A percentile compares a stretch with the other conserved stretches of the same genome.
These are phyloP conservation scores for Teratosphaeria pseudoeucalypti DNA, from an alignment of 2,329 filamentous ascomycete genomes.

Conservation along the genomic window DNA sequence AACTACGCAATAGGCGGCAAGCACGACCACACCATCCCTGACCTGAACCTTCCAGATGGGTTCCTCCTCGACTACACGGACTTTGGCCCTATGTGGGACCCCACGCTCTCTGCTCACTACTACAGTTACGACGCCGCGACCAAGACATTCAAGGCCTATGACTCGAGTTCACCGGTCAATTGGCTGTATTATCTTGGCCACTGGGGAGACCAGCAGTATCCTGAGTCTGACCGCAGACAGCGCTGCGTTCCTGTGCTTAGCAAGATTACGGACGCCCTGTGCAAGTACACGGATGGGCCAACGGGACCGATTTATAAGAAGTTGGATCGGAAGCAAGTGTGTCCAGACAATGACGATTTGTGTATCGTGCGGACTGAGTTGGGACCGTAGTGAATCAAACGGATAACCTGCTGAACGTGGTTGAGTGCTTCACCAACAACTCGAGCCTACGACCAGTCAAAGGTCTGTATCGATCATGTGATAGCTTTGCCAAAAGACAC, in stretches of 20 bases:
- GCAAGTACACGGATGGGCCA: conserved; percentile 47
- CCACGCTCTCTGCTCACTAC: conserved; percentile 43
- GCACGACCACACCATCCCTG: conserved; percentile 55
- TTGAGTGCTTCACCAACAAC: no score
- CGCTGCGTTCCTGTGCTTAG: conserved; percentile 29
- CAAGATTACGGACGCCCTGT: conserved; percentile 16
- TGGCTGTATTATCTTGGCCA: conserved; percentile 48
- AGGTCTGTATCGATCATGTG: no score
- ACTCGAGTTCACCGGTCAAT: conserved; percentile 37
- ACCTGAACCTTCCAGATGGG: conserved; percentile 15
- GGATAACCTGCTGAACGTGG: no score
- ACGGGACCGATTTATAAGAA: conserved; percentile 52
- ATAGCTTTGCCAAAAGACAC: no score
- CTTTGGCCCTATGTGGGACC: conserved; percentile 50
- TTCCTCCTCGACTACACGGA: conserved; percentile 37
- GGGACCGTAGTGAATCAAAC: conserved; percentile 1
- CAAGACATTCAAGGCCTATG: conserved; percentile 38
- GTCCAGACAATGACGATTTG: conserved; percentile 40
- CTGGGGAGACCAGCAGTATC: conserved; percentile 55
- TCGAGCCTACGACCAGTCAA: no score
- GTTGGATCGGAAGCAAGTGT: conserved; percentile 46
- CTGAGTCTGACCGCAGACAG: conserved; percentile 41
- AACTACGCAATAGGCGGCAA: conserved; percentile 50
- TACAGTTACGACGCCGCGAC: conserved; percentile 41
- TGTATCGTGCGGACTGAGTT: conserved; percentile 26